These are phyloP conservation scores for Tremellales sp. DNA, from an alignment of 1,284 basidiomycete species.

Conservation along the genomic window DNA sequence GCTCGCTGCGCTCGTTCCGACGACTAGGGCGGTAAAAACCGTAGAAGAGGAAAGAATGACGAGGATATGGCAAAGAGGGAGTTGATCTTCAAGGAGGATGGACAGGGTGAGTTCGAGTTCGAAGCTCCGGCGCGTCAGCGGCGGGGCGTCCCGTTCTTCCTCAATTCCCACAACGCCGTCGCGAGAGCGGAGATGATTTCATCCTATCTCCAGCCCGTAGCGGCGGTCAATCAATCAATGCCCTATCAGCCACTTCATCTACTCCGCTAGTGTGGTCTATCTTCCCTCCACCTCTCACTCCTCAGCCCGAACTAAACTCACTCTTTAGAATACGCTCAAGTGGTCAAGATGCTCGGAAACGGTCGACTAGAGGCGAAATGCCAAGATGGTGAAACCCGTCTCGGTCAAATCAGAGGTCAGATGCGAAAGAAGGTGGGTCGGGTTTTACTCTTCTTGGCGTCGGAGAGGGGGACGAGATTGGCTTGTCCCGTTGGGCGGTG, in stretches of 20 bases:
- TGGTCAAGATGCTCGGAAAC: conserved; percentile 98
- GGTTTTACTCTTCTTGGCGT: background rate
- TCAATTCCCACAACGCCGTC: too few relatives aligned
- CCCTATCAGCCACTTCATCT: too few relatives aligned
- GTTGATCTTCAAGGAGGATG: conserved; percentile 97
- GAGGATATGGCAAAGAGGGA: conserved; percentile 98
- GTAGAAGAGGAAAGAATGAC: conserved; percentile 99
- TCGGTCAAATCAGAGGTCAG: conserved; percentile 98
- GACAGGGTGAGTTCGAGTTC: conserved; percentile 60
- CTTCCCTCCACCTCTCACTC: too few relatives aligned
- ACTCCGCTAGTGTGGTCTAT: too few relatives aligned
- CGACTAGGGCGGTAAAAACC: conserved; percentile 92
- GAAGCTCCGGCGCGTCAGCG: too few relatives aligned
- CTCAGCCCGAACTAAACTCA: too few relatives aligned
- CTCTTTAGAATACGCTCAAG: conserved; percentile 98
- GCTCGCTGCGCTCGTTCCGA: background rate
- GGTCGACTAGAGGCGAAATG: conserved; percentile 94
- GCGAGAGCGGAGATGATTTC: too few relatives aligned
- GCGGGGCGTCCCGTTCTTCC: too few relatives aligned
- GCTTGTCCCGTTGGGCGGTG: too few relatives aligned
- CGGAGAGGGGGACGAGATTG: background rate
- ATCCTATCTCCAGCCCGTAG: too few relatives aligned
- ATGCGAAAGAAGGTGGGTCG: conserved; percentile 92
- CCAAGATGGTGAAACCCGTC: conserved; percentile 96
- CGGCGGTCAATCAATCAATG: too few relatives aligned